Conservation (phyloP, 352 stramenopile genomes). For the Hyaloperonospora brassicae region DNA sequence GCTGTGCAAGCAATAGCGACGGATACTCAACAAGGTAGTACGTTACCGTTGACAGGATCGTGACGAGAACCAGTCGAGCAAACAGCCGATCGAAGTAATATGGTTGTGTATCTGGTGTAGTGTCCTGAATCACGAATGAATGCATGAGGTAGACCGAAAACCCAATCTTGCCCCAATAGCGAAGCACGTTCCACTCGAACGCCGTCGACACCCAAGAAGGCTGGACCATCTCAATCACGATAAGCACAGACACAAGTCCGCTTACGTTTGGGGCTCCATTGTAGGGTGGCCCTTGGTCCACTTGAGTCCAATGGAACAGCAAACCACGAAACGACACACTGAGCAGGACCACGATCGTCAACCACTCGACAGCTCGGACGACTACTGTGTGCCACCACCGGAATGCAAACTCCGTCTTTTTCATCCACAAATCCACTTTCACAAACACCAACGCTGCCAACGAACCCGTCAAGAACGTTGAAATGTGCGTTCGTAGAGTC, state of each 20-base stretch:
- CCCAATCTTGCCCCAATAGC: constrained; percentile 23
- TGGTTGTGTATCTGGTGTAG: constrained; percentile 2
- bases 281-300: constrained; percentile 3
- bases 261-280: constrained; percentile 16
- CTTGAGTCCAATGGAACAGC: constrained; percentile 18
- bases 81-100: constrained; percentile 35
- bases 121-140: constrained; percentile 18
- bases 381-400: constrained; percentile 9
- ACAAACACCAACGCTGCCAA: constrained; percentile 8
- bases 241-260: constrained; percentile 16
- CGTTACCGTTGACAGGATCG: constrained; percentile 20
- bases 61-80: constrained; percentile 21
- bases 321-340: constrained; percentile 23
- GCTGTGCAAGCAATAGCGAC: constrained; percentile 29
- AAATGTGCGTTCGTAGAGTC: constrained; percentile 5
- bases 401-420: constrained; percentile 3
- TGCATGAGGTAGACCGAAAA: constrained; percentile 25
- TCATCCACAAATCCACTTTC: constrained; percentile 5
- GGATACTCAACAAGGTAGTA: constrained; percentile 43
- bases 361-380: constrained; percentile 19
- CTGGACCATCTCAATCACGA: constrained; percentile 20
- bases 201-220: constrained; percentile 17
- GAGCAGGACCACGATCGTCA: constrained; percentile 21
- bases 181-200: constrained; percentile 22
- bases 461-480: constrained; percentile 11